Percentiles rank a stretch among this genome's conserved stretches.
phyloP scores from a whole-genome alignment of 257 asterid genomes.

The Mentha longifolia region DNA sequence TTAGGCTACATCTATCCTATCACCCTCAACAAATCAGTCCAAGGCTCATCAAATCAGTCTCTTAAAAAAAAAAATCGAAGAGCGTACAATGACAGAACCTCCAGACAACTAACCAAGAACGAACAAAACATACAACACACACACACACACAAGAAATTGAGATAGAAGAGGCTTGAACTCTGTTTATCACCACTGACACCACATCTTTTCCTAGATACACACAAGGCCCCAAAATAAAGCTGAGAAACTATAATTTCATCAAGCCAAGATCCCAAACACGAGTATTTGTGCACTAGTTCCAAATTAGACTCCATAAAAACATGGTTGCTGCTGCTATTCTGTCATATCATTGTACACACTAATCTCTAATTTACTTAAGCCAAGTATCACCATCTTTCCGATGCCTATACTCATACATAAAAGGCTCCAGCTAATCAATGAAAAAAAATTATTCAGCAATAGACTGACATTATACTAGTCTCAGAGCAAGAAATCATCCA shows the following conservation, averaged over 20 bases:
- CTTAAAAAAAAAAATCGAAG: not conserved
- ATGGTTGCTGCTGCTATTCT: slow-evolving; percentile 4
- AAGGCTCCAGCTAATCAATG: not conserved
- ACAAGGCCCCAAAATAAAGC: slow-evolving; percentile 13
- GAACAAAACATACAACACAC: not conserved
- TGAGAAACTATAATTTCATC: slow-evolving; percentile 20
- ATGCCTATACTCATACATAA: not conserved
- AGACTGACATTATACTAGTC: not conserved
- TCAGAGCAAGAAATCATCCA: not conserved
- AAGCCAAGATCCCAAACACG: not conserved
- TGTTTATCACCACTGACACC: not conserved
- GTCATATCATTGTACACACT: not conserved
- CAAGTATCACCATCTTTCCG: not conserved
- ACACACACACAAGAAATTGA: not conserved
- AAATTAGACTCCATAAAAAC: not conserved
- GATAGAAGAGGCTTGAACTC: not conserved
- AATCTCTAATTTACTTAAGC: not conserved
- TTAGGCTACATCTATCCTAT: too few species aligned
- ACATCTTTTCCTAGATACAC: not conserved
- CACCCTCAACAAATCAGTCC: not conserved
- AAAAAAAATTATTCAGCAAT: not conserved
- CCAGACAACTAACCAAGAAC: slow-evolving; percentile 12
- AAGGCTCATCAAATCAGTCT: slow-evolving; percentile 1
- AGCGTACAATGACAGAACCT: not conserved
- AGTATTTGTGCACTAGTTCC: not conserved